Conservation (phyloP, 805 yeast genomes). For the Danielozyma ontarioensis region DNA sequence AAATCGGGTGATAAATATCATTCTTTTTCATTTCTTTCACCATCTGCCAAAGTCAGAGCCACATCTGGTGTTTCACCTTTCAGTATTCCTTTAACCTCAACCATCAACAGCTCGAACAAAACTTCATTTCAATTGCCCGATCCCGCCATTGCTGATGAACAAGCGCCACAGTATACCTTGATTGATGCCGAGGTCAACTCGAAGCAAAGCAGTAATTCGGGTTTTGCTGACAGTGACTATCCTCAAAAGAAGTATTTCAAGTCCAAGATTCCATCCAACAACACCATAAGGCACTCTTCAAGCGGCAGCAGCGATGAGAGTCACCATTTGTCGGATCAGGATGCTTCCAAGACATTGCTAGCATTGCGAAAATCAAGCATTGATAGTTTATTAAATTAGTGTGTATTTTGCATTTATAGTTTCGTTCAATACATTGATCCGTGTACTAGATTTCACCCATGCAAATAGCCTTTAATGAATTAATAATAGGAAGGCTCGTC, state of each 20-base stretch:
- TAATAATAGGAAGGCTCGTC: slow-evolving; percentile 1
- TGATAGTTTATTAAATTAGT: slow-evolving; percentile 33
- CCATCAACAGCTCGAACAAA: slow-evolving; percentile 5
- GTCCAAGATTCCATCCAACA: slow-evolving; percentile 20
- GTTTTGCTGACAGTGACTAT: no score
- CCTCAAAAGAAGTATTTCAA: slow-evolving; percentile 30
- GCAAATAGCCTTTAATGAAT: no score
- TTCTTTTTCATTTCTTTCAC: no score
- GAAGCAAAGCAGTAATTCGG: neutral
- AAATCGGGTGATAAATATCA: no score
- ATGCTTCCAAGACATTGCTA: slow-evolving; percentile 34
- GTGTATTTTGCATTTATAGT: neutral
- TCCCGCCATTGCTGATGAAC: slow-evolving; percentile 21
- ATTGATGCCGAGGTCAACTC: slow-evolving; percentile 7
- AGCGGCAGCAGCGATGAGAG: slow-evolving; percentile 11
- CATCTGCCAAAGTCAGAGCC: slow-evolving; percentile 2
- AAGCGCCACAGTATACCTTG: neutral
- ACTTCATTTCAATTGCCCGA: slow-evolving; percentile 32
- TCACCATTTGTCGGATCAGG: slow-evolving; percentile 20
- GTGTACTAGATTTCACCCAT: neutral
- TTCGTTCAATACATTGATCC: neutral
- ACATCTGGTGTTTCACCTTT: slow-evolving; percentile 16
- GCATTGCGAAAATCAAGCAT: slow-evolving; percentile 38
- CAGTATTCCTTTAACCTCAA: slow-evolving; percentile 17
- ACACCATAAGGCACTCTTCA: slow-evolving; percentile 10